Conservation (phyloP, 2,329 filamentous ascomycete genomes). For the Monosporascus sp. region DNA sequence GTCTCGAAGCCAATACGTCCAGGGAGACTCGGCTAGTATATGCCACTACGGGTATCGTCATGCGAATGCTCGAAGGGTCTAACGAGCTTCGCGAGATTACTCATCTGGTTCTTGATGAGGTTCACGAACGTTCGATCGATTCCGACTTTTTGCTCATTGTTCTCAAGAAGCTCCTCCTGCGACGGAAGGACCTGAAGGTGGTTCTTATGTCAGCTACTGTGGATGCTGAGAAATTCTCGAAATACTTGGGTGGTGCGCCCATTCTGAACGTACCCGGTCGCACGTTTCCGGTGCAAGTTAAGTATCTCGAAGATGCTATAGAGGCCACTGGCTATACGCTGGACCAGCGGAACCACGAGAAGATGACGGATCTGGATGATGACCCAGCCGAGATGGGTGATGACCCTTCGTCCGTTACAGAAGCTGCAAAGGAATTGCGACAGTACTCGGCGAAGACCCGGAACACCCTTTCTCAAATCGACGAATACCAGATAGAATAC, state of each 20-base stretch:
- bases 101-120: conserved; percentile 93
- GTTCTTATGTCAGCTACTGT: conserved; percentile 97
- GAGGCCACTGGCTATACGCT: conserved; percentile 73
- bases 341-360: conserved; percentile 46
- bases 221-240: conserved; percentile 84
- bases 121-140: conserved; percentile 93
- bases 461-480: conserved; percentile 68
- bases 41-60: conserved; percentile 88
- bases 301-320: conserved; percentile 87
- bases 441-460: conserved; percentile 73
- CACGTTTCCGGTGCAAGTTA: conserved; percentile 85
- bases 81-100: conserved; percentile 85
- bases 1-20: conserved; percentile 81
- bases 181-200: conserved; percentile 80
- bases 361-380: conserved; percentile 59
- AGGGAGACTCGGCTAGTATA: conserved; percentile 81
- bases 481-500: conserved; percentile 90
- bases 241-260: conserved; percentile 79
- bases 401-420: conserved; percentile 46
- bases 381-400: conserved; percentile 47
- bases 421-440: conserved; percentile 60
- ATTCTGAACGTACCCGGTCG: conserved; percentile 87
- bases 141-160: conserved; percentile 95
- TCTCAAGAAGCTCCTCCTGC: conserved; percentile 72
- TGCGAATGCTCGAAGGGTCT: conserved; percentile 91